phyloP scores from a whole-genome alignment of 129 eudicot genomes.

The Kitagawia praeruptora region DNA sequence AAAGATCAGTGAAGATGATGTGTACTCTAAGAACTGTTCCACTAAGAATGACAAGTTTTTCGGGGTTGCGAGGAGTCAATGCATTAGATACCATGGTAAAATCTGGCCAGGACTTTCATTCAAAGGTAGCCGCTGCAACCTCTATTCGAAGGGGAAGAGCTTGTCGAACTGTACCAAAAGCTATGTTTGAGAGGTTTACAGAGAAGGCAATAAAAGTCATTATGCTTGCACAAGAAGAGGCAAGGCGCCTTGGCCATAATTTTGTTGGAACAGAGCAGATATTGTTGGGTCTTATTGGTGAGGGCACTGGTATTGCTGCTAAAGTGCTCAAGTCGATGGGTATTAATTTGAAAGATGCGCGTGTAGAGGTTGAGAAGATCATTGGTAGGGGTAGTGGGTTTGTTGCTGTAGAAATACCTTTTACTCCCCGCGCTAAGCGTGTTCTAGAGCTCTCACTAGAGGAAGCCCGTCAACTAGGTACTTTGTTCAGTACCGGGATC shows the following conservation, averaged over 20 bases:
- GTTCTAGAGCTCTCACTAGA: constrained; percentile 76
- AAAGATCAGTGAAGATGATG: constrained; percentile 40
- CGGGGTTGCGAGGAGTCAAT: constrained; percentile 63
- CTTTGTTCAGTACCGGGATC: constrained; percentile 4
- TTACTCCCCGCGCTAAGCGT: constrained; percentile 93
- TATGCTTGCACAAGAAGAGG: constrained; percentile 97
- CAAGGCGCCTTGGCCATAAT: constrained; percentile 78
- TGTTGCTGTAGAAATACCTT: constrained; percentile 86
- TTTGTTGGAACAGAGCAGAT: constrained; percentile 88
- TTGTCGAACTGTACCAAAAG: constrained; percentile 46
- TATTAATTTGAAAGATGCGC: constrained; percentile 83
- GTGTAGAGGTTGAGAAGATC: constrained; percentile 86
- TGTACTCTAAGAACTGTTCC: constrained; percentile 31
- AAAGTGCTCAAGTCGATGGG: constrained; percentile 94
- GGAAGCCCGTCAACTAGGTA: constrained; percentile 94
- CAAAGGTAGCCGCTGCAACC: constrained; percentile 52
- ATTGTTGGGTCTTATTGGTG: constrained; percentile 77
- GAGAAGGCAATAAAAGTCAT: constrained; percentile 89
- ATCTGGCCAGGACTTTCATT: constrained; percentile 39
- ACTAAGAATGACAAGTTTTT: constrained; percentile 30
- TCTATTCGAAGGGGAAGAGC: constrained; percentile 38
- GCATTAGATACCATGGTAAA: constrained; percentile 45
- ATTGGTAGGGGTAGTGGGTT: constrained; percentile 92
- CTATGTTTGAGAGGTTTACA: constrained; percentile 89
- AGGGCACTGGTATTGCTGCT: constrained; percentile 92